Percentiles rank a stretch among this genome's conserved stretches.
Conservation (phyloP, 495 filamentous ascomycete species). For the Daldinia childiae region DNA sequence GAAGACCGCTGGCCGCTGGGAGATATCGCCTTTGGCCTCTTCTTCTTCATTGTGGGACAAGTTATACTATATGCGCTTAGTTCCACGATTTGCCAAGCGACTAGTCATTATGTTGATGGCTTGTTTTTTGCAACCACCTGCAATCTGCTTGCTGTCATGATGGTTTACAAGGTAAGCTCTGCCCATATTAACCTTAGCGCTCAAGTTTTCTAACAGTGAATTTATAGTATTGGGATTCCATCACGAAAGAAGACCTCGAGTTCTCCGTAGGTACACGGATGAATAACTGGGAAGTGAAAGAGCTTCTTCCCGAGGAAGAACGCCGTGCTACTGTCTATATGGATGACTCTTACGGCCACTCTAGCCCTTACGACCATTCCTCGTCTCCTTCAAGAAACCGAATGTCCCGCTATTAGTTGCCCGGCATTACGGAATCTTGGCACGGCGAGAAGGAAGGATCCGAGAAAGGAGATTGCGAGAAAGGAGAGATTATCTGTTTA, state of each 20-base stretch:
- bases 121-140: constrained; percentile 94
- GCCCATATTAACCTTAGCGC: constrained; percentile 6
- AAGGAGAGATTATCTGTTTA: constrained; percentile 18
- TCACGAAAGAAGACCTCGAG: constrained; percentile 97
- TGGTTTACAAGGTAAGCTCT: constrained; percentile 93
- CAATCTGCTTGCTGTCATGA: constrained; percentile 97
- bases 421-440: constrained; percentile 29
- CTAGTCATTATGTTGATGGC: constrained; percentile 94
- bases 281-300: constrained; percentile 99
- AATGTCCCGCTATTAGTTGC: constrained; percentile 46
- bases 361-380: constrained; percentile 55
- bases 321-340: constrained; percentile 79
- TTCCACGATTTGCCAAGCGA: constrained; percentile 81
- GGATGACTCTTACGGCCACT: constrained; percentile 64
- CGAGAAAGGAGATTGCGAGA: constrained; percentile 8
- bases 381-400: constrained; percentile 54
- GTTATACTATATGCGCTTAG: constrained; percentile 92
- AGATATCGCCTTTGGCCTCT: constrained; percentile 89
- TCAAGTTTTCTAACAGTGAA: constrained; percentile 25
- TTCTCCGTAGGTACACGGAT: constrained; percentile 95
- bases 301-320: constrained; percentile 88
- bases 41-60: constrained; percentile 93
- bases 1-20: constrained; percentile 96
- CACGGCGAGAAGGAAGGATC: constrained; percentile 12
- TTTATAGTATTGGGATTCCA: constrained; percentile 95